Base-by-base conservation (phyloP, 2,329 filamentous ascomycete genomes). In the Trichoderma harzianum region DNA sequence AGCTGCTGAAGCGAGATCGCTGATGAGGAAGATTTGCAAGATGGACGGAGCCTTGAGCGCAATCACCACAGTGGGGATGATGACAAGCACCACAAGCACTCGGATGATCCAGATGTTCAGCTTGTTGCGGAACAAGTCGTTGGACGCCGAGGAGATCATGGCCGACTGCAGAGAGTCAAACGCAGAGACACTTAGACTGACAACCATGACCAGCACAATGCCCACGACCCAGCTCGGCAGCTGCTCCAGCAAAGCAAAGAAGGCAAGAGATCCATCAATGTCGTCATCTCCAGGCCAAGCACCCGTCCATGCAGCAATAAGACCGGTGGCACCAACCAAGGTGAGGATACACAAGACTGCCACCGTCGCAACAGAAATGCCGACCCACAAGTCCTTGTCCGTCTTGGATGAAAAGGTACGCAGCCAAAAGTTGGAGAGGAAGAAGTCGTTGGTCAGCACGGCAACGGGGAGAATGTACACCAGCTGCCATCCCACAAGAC, bases 391-490 rank as follows among this genome's bases (percentile, higher is more conserved):
- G 65, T 73, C 70, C 70, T 73, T 73, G 70, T 73, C 72, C 16
- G 72, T 71, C 65, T 73, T 73, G 70, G 72, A 73, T 18, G 71
- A 72, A 69, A 60, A 47, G 43, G 71, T 62, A 10, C 51, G 67
- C 51, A 61, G 39, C 70, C 71, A 71, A 36, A 71, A 94, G 75
- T 89, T 91, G 36, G 92, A 93, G 57, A 96, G 85, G 84, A 96
- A 96, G 85, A 96, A 95, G 84, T 95, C 91, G 82, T 95, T 96
- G 72, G 93, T 95, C 70, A 95, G 79, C 74, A 96, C 88, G 58
- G 93, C 93, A 7, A 96, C 87, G 0, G 93, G 92, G 1, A 96
- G 86, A 75, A 96, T 95, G 83, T 95, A 96, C 43, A 96, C 84
- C 16, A 96, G 87, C 81, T 96, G 93, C 92, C 93, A 96, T 70